Conservation (phyloP, 1,284 basidiomycete genomes). For the Cutaneotrichosporon sp. region DNA sequence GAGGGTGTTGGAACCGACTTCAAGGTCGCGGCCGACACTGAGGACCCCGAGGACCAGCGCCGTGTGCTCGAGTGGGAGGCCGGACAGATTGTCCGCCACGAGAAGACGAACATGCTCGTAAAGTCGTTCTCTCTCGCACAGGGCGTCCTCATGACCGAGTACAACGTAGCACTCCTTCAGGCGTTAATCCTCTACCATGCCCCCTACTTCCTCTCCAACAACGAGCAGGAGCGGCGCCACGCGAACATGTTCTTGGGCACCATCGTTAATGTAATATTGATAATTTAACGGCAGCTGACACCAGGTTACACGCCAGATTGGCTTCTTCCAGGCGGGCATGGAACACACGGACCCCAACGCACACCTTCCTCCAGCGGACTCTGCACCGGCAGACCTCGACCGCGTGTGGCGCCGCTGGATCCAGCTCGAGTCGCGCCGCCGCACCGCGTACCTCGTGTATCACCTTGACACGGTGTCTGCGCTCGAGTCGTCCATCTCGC, state of each 20-base stretch:
- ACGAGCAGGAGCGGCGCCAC: conserved; percentile 46
- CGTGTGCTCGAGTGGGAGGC: conserved; percentile 40
- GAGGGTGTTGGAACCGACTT: conserved; percentile 22
- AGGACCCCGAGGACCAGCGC: conserved; percentile 24
- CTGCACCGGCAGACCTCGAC: conserved; percentile 45
- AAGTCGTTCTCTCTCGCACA: conserved; percentile 52
- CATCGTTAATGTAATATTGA: conserved; percentile 46
- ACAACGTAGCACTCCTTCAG: conserved; percentile 53
- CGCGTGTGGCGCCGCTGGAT: conserved; percentile 54
- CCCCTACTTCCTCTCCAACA: conserved; percentile 51
- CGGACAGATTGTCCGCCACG: conserved; percentile 45
- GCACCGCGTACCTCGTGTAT: conserved; percentile 54
- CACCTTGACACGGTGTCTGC: conserved; percentile 54
- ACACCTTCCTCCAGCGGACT: conserved; percentile 33
- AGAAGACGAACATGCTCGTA: conserved; percentile 56
- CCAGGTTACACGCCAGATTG: conserved; percentile 53
- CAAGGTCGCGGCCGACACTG: conserved; percentile 16
- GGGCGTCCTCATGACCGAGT: conserved; percentile 52
- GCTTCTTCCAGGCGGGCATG: conserved; percentile 48
- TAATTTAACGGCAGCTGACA: background rate
- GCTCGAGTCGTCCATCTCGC: conserved; percentile 52
- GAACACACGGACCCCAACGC: conserved; percentile 43
- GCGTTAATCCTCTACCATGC: conserved; percentile 54
- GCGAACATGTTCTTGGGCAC: conserved; percentile 53
- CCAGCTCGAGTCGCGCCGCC: conserved; percentile 50